Evolutionary conservation across 2,329 filamentous ascomycete genomes (phyloP), one percentile per base, ranked within the genome.

Genomic region (Trichoderma brevicompactum): DNA sequence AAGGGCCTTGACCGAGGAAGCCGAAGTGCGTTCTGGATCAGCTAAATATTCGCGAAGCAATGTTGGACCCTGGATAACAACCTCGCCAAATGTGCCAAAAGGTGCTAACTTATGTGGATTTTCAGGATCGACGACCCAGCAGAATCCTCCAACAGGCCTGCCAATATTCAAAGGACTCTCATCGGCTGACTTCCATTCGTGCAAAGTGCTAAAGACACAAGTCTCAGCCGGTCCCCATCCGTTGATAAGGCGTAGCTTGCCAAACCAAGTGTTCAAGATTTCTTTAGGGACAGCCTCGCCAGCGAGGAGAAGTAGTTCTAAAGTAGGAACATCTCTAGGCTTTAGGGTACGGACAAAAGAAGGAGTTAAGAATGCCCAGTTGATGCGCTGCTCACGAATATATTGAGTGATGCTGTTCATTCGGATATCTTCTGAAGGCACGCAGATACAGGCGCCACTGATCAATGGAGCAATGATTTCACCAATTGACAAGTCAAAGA

Each of bases 61-160:
- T 2, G 50, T 66, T 12, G 65, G 65, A 5, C 65, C 65, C 32
- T 66, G 65, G 17, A 66, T 50, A 10, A 66, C 65, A 10, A 66
- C 48, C 17, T 66, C 65, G 15, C 65, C 65, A 7, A n/a, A n/a
- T n/a, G n/a, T n/a, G n/a, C n/a, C n/a, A n/a, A n/a, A n/a, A n/a
- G n/a, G n/a, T n/a, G n/a, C n/a, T n/a, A n/a, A n/a, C n/a, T n/a
- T n/a, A n/a, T n/a, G n/a, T n/a, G n/a, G n/a, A n/a, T n/a, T n/a
- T n/a, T n/a, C n/a, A n/a, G n/a, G n/a, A n/a, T n/a, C n/a, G n/a
- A n/a, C n/a, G n/a, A n/a, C n/a, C n/a, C n/a, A n/a, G n/a, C n/a
- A n/a, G n/a, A n/a, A n/a, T n/a, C n/a, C n/a, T n/a, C n/a, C n/a
- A n/a, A n/a, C n/a, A n/a, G n/a, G n/a, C n/a, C n/a, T n/a, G n/a